phyloP scores from a whole-genome alignment of 371 early-diverging fungal genomes.

The Zopfochytrium polystomum region DNA sequence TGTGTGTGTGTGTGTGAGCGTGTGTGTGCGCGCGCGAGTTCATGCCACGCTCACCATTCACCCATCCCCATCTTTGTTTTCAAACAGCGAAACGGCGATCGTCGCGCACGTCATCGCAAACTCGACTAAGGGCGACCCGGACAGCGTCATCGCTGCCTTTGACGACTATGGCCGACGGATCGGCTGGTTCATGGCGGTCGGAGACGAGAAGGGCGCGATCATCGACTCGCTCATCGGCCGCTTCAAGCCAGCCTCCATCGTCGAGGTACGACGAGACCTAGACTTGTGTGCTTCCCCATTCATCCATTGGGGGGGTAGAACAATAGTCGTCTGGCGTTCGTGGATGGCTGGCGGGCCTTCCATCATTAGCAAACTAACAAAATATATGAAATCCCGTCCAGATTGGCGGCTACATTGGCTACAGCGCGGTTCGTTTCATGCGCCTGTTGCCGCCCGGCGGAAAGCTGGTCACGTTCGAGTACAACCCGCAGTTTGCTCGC shows the following conservation, averaged over 20 bases:
- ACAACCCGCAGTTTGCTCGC: slow-evolving; percentile 9
- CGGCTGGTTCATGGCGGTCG: slow-evolving; percentile 25
- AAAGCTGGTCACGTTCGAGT: slow-evolving; percentile 26
- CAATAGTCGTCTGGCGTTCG: too few relatives aligned
- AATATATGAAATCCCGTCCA: too few relatives aligned
- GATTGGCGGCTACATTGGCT: slow-evolving; percentile 18
- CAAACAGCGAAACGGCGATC: neutral
- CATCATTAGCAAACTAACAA: too few relatives aligned
- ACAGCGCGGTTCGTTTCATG: slow-evolving; percentile 26
- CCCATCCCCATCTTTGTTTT: too few relatives aligned
- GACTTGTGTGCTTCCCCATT: slow-evolving; percentile 18
- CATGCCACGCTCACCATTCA: too few relatives aligned
- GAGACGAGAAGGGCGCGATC: slow-evolving; percentile 29
- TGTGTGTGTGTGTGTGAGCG: too few relatives aligned
- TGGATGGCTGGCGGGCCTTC: too few relatives aligned
- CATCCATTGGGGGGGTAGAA: neutral
- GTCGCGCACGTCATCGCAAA: neutral
- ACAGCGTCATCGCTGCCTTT: neutral
- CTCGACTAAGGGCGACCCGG: slow-evolving; percentile 8
- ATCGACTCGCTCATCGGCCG: slow-evolving; percentile 12
- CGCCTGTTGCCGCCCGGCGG: slow-evolving; percentile 15
- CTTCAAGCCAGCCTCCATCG: slow-evolving; percentile 23
- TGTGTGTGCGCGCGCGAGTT: too few relatives aligned
- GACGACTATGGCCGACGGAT: slow-evolving; percentile 10
- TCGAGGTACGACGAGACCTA: slow-evolving; percentile 15